These are phyloP conservation scores for Aspergillus saccharolyticus DNA, from an alignment of 495 filamentous ascomycete species.

Conservation along the genomic window DNA sequence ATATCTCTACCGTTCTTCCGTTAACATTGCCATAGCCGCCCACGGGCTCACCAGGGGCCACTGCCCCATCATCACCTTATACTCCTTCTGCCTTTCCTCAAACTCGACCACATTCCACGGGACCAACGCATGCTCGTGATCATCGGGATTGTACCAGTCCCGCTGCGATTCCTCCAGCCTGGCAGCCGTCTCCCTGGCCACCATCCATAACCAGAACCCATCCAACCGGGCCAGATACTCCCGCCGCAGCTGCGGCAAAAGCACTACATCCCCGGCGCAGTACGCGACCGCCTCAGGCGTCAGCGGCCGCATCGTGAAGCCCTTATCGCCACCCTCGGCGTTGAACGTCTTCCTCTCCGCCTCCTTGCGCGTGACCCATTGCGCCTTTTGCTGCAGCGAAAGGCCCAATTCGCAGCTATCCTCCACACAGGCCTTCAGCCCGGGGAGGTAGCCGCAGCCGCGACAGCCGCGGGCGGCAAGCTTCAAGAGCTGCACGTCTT, in stretches of 20 bases:
- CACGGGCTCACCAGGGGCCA: no score
- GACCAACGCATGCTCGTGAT: neutral
- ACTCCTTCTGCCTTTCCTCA: no score
- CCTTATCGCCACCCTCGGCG: neutral
- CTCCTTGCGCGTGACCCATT: neutral
- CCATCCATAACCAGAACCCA: neutral
- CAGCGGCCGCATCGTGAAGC: neutral
- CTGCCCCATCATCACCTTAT: no score
- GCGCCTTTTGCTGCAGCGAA: neutral
- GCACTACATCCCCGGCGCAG: neutral
- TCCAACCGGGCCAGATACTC: neutral
- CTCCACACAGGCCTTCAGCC: neutral
- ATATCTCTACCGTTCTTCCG: no score
- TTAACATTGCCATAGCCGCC: no score
- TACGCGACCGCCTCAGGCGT: neutral
- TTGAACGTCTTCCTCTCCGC: neutral
- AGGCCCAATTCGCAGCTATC: neutral
- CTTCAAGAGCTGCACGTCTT: conserved; percentile 57
- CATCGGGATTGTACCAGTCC: neutral
- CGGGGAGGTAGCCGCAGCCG: neutral
- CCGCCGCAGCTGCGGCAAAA: neutral
- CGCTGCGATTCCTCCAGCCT: neutral
- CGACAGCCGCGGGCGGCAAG: conserved; percentile 26
- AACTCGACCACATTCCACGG: neutral
- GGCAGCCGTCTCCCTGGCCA: neutral